Evolutionary conservation across 352 stramenopile species (phyloP), one percentile per base, ranked within the genome.

Genomic region (Pythium insidiosum): DNA sequence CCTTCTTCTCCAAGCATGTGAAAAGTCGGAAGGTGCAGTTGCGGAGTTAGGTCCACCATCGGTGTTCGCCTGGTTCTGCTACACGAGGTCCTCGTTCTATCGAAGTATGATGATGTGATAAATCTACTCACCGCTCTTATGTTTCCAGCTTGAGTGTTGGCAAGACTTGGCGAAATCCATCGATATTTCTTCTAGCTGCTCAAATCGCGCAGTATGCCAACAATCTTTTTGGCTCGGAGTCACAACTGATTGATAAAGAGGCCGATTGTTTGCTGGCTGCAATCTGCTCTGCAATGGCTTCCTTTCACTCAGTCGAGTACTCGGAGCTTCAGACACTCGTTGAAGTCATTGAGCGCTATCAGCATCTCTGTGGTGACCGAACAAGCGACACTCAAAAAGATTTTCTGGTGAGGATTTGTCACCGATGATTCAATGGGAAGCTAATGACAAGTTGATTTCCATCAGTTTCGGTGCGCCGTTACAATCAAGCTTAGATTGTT

Each of bases 71-170:
- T 91, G 78, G 78, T 91, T 91, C 35, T 91, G 79, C 49, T 54
- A 58, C 21, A 87, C 78, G 58, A 83, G 75, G 78, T 91, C n/a
- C n/a, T n/a, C n/a, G n/a, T n/a, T n/a, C n/a, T n/a, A n/a, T n/a
- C n/a, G n/a, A n/a, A n/a, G n/a, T n/a, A n/a, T n/a, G n/a, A n/a
- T n/a, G n/a, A n/a, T n/a, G n/a, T n/a, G n/a, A n/a, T n/a, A n/a
- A n/a, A n/a, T n/a, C n/a, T n/a, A n/a, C n/a, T n/a, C n/a, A n/a
- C n/a, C n/a, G n/a, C n/a, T n/a, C n/a, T n/a, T n/a, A n/a, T n/a
- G n/a, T n/a, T n/a, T n/a, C n/a, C n/a, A 91, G 78, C 45, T 88
- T 91, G 54, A 73, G 71, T 18, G 68, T 87, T 39, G 78, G 66
- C 21, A 84, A 84, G 47, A 78, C 43, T 30, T 69, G 67, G 26